A percentile compares a stretch with the other conserved stretches of the same genome.
These are phyloP conservation scores for Castanospermum australe DNA, from an alignment of 306 rosid species.

Conservation along the genomic window DNA sequence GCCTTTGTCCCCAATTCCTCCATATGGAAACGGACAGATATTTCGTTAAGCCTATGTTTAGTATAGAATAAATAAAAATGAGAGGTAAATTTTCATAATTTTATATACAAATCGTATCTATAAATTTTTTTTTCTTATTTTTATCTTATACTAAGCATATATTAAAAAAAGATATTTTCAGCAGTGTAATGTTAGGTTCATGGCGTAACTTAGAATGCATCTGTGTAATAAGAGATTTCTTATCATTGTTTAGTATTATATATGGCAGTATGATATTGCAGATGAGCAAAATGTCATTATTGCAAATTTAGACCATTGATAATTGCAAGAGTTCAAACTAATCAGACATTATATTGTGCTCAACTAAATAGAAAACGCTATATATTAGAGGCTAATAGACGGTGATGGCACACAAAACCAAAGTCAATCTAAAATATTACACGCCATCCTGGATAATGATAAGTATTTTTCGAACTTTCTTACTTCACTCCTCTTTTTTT, in stretches of 20 bases:
- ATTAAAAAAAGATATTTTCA: neutral
- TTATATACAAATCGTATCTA: too few relatives aligned
- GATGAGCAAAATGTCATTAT: neutral
- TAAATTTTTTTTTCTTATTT: too few relatives aligned
- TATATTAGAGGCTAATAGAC: neutral
- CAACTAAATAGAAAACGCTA: neutral
- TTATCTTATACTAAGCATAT: too few relatives aligned
- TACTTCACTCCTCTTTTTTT: neutral
- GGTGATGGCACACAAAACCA: conserved; percentile 21
- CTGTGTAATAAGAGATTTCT: neutral
- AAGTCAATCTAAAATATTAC: conserved; percentile 10
- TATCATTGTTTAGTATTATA: neutral
- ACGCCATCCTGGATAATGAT: neutral
- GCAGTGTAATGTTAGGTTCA: neutral
- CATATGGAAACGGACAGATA: neutral
- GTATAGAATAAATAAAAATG: too few relatives aligned
- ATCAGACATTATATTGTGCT: neutral
- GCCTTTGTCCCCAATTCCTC: neutral
- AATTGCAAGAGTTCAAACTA: conserved; percentile 21
- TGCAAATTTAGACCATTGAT: neutral
- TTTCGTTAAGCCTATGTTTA: too few relatives aligned
- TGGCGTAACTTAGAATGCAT: neutral
- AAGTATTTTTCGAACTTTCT: neutral
- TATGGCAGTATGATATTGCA: neutral
- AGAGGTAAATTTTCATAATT: too few relatives aligned